Evolutionary conservation across 116 monocot species (phyloP), one percentile per base, ranked within the genome.

Genomic region (Trichopus zeylanicus): DNA sequence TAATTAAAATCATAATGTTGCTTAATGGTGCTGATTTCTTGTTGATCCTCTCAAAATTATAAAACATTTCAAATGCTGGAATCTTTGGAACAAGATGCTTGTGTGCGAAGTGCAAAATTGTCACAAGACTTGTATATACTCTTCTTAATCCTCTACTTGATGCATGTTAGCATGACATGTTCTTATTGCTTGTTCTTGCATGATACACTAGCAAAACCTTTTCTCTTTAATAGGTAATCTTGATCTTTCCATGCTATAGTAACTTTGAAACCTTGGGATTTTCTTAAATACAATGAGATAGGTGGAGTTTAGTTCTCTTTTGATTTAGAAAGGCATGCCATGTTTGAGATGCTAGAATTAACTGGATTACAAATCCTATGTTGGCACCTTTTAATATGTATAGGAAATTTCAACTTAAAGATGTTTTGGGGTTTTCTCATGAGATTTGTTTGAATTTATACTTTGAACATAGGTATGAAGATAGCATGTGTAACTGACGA

Each of bases 31-130:
- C 13, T 42, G 42, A 42, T 71, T 85, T 34, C 76, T 91, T 66
- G 90, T 85, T 57, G 57, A 79, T 62, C 71, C 90, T 53, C 67
- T 74, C 55, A 81, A 77, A 67, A 57, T 91, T 28, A 91, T 75
- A 79, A 85, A 63, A 82, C 90, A 48, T 91, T 91, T 42, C 82
- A 86, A 55, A 70, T 91, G 39, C 81, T 91, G 56, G 90, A 91
- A 69, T 71, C 77, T 53, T n/a, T 91, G 25, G 79, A 91, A 48
- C 29, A 69, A 55, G 79, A 72, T 46, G 53, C 60, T 46, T 71
- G 77, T 64, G 26, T 47, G 46, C 82, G 90, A 59, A 74, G 46
- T 16, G 69, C 71, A 20, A 72, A 68, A 37, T 53, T 91, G 53
- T 69, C 90, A 19, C 67, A 42, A 71, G 61, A 27, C 76, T 91